phyloP scores from a whole-genome alignment of 345 rosid genomes.

The Microthlaspi erraticum region DNA sequence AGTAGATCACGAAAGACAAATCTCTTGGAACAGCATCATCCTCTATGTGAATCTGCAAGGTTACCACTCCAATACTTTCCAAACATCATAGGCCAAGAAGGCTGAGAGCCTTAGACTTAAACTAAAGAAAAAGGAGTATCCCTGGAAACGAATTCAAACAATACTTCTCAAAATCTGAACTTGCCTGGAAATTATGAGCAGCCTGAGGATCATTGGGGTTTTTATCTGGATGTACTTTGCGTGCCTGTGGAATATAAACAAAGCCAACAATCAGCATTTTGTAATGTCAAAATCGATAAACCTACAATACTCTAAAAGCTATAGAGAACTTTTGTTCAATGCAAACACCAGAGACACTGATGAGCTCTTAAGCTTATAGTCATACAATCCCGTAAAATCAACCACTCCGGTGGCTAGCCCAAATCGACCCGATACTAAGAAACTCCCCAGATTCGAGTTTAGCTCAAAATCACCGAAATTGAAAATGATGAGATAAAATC shows the following conservation, averaged over 20 bases:
- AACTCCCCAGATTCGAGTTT: not conserved
- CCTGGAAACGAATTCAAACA: constrained; percentile 7
- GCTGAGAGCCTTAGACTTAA: constrained; percentile 4
- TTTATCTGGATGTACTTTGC: constrained; percentile 98
- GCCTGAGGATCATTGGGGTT: constrained; percentile 95
- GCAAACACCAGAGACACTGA: constrained; percentile 19
- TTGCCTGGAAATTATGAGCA: constrained; percentile 92
- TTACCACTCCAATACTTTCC: constrained; percentile 3
- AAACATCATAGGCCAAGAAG: constrained; percentile 13
- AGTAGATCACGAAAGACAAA: not conserved
- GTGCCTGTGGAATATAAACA: constrained; percentile 64
- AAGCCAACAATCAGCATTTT: constrained; percentile 18
- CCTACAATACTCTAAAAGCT: constrained; percentile 3
- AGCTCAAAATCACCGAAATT: not conserved
- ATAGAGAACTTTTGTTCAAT: not conserved
- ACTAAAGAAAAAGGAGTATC: not conserved
- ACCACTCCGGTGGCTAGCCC: not conserved
- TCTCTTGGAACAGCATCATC: constrained; percentile 9
- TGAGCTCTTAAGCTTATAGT: constrained; percentile 11
- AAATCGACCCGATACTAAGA: not conserved
- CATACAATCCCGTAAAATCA: not conserved
- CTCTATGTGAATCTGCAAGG: constrained; percentile 1
- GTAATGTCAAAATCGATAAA: constrained; percentile 4
- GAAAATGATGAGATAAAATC: not conserved
- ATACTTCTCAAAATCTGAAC: constrained; percentile 10